These are phyloP conservation scores for Agaricus sinodeliciosus DNA, from an alignment of 768 basidiomycete genomes.

Conservation along the genomic window DNA sequence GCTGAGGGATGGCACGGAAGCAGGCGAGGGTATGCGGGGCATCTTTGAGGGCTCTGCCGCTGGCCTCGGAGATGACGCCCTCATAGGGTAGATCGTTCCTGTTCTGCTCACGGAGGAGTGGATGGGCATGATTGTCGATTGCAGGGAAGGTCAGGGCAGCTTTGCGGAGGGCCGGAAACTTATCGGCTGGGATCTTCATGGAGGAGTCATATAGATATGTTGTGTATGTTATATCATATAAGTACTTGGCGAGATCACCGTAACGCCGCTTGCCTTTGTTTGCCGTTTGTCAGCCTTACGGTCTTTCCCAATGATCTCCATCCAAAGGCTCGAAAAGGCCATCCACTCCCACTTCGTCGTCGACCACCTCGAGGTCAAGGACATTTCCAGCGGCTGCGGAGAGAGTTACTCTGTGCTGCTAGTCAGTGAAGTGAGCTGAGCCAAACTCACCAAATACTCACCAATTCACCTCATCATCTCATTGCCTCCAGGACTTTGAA, in stretches of 20 bases:
- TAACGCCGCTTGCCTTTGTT: neutral
- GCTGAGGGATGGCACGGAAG: constrained; percentile 48
- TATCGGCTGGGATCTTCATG: constrained; percentile 7
- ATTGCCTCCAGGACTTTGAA: constrained; percentile 52
- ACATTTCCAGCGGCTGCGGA: constrained; percentile 77
- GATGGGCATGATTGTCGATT: constrained; percentile 80
- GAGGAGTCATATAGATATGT: neutral
- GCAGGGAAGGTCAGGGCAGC: constrained; percentile 37
- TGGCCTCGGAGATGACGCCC: constrained; percentile 59
- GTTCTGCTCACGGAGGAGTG: constrained; percentile 44
- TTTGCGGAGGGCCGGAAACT: constrained; percentile 19
- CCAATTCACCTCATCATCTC: neutral
- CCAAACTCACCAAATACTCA: neutral
- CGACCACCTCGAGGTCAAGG: constrained; percentile 64
- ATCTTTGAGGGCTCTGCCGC: constrained; percentile 46
- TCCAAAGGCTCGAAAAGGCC: constrained; percentile 48
- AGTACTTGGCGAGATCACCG: neutral
- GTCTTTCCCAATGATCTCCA: constrained; percentile 44
- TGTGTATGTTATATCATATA: neutral
- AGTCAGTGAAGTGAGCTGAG: constrained; percentile 60
- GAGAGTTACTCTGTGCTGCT: constrained; percentile 44
- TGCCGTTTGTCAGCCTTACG: constrained; percentile 9
- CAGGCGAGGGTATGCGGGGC: constrained; percentile 52
- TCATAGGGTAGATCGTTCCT: constrained; percentile 51
- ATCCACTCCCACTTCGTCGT: constrained; percentile 58